Conservation (phyloP, 495 filamentous ascomycete genomes). For the Aspergillus ostianus region DNA sequence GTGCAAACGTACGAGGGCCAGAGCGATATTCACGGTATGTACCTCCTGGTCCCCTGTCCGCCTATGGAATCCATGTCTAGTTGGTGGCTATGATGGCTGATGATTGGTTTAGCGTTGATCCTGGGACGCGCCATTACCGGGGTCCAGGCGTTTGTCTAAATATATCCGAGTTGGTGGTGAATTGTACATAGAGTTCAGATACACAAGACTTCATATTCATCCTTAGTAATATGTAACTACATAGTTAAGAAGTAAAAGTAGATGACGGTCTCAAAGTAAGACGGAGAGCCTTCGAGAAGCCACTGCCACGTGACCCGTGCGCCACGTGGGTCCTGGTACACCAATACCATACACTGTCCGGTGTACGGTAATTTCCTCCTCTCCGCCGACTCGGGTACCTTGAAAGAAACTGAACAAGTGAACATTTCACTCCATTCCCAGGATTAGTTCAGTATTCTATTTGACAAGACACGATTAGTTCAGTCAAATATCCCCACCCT, state of each 20-base stretch:
- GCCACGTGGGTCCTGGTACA: conserved; percentile 17
- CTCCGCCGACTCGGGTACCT: too few species aligned
- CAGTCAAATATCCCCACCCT: background rate
- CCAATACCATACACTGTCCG: background rate
- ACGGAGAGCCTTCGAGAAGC: background rate
- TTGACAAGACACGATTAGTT: too few species aligned
- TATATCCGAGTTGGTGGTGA: background rate
- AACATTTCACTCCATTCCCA: too few species aligned
- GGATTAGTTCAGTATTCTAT: too few species aligned
- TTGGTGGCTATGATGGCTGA: conserved; percentile 19
- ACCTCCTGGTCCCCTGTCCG: background rate
- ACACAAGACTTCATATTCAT: background rate
- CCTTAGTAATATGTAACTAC: too few species aligned
- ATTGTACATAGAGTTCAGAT: background rate
- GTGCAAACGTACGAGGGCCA: conserved; percentile 98
- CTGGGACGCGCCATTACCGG: conserved; percentile 69
- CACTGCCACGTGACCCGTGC: conserved; percentile 16
- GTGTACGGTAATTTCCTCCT: too few species aligned
- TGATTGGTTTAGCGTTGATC: conserved; percentile 53
- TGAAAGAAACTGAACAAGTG: too few species aligned
- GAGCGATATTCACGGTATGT: conserved; percentile 91
- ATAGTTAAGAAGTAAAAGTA: background rate
- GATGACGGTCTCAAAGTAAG: background rate
- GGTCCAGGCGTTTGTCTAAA: conserved; percentile 63
- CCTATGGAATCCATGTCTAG: conserved; percentile 10